Evolutionary conservation across 2,329 filamentous ascomycete species (phyloP).

Genomic region (Fusarium sp.): DNA sequence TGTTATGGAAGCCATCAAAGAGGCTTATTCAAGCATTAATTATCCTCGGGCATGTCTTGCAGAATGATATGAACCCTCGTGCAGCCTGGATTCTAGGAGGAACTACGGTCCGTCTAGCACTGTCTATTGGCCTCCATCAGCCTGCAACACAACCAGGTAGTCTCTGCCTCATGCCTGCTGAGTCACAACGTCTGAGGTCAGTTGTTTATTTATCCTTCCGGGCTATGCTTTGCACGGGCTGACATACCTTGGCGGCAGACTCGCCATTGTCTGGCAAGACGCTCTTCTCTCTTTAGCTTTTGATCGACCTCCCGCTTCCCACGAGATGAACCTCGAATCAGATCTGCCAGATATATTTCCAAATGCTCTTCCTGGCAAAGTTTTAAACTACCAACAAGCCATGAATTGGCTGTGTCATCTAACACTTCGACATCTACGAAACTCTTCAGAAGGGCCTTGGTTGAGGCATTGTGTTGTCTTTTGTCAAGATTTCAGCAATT

Average conservation of each 20-base stretch:
- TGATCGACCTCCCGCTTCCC: conserved; percentile 27
- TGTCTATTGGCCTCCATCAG: conserved; percentile 35
- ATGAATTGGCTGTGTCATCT: conserved; percentile 40
- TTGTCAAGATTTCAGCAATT: too few relatives aligned
- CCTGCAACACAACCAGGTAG: neutral
- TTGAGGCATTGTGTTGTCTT: too few relatives aligned
- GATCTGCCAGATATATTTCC: conserved; percentile 9
- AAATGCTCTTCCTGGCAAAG: neutral
- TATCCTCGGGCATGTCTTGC: conserved; percentile 35
- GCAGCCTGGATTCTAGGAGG: conserved; percentile 41
- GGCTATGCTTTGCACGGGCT: too few relatives aligned
- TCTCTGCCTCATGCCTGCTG: neutral
- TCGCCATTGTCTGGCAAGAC: conserved; percentile 40
- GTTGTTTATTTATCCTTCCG: fast-evolving
- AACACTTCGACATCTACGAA: neutral
- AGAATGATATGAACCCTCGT: conserved; percentile 40
- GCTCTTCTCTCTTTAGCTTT: conserved; percentile 38
- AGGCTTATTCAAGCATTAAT: conserved; percentile 33
- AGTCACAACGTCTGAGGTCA: conserved; percentile 28
- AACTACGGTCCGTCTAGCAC: conserved; percentile 31
- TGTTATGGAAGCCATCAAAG: conserved; percentile 30
- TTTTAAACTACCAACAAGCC: conserved; percentile 27
- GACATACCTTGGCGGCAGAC: neutral
- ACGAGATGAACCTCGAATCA: conserved; percentile 23
- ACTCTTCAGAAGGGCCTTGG: too few relatives aligned